Evolutionary conservation across 2,329 filamentous ascomycete species (phyloP).

Genomic region (Grosmannia clavigera): DNA sequence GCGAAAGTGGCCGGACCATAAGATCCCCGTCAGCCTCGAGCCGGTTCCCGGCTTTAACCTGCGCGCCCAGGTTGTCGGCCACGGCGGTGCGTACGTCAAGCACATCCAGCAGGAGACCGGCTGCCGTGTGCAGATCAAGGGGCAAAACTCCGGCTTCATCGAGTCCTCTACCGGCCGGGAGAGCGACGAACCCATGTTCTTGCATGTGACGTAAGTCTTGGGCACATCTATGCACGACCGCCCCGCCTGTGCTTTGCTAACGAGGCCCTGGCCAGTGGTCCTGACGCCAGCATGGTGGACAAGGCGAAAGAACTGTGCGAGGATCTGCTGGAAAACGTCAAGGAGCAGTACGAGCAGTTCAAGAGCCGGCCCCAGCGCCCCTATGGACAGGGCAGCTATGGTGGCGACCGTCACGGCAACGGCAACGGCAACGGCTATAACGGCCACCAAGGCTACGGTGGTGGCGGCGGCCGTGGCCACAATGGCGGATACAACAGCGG

Average conservation of each 20-base stretch:
- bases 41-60: slow-evolving; percentile 91
- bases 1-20: slow-evolving; percentile 99
- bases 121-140: slow-evolving; percentile 96
- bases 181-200: slow-evolving; percentile 91
- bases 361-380: slow-evolving; percentile 66
- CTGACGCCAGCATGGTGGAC: slow-evolving; percentile 74
- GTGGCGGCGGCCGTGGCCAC: slow-evolving; percentile 22
- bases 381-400: slow-evolving; percentile 41
- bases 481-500: background rate
- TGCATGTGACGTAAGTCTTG: slow-evolving; percentile 74
- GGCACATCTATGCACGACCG: too few species aligned
- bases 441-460: slow-evolving; percentile 18
- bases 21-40: slow-evolving; percentile 81
- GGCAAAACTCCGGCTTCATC: slow-evolving; percentile 85
- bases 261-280: slow-evolving; percentile 46
- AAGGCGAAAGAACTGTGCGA: slow-evolving; percentile 81
- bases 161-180: slow-evolving; percentile 80
- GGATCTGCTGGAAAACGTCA: slow-evolving; percentile 76
- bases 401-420: slow-evolving; percentile 27
- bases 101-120: slow-evolving; percentile 93
- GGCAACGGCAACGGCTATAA: slow-evolving; percentile 3
- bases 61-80: slow-evolving; percentile 88
- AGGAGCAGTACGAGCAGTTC: slow-evolving; percentile 80
- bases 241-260: background rate
- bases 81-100: slow-evolving; percentile 91